Evolutionary conservation across 331 rosid genomes (phyloP).

Genomic region (Erythrophleum ivorense): DNA sequence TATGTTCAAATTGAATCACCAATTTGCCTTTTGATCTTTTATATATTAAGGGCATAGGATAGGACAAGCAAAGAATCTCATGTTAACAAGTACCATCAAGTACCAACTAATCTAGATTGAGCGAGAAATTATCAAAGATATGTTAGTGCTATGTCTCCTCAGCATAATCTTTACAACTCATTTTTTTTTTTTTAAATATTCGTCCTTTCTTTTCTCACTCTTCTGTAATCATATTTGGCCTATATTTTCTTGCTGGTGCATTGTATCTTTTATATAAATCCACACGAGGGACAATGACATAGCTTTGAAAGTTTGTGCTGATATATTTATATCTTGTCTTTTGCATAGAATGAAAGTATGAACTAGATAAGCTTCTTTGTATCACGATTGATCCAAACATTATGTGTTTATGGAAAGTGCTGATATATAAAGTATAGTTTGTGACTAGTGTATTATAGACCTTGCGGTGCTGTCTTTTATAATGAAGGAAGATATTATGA

Average conservation of each 20-base stretch:
- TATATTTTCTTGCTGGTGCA: constrained; percentile 18
- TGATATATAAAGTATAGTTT: constrained; percentile 13
- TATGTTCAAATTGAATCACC: constrained; percentile 28
- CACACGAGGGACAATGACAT: constrained; percentile 39
- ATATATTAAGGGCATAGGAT: constrained; percentile 32
- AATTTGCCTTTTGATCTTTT: constrained; percentile 8
- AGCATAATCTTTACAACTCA: constrained; percentile 44
- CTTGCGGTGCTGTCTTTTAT: constrained; percentile 34
- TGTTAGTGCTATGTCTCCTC: constrained; percentile 48
- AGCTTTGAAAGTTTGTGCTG: constrained; percentile 13
- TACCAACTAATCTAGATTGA: constrained; percentile 51
- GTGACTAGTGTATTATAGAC: constrained; percentile 32
- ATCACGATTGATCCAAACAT: constrained; percentile 6
- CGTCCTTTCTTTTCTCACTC: background rate
- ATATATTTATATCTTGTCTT: constrained; percentile 31
- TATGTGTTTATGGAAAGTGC: constrained; percentile 3
- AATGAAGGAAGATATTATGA: constrained; percentile 29
- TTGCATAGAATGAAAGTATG: constrained; percentile 35
- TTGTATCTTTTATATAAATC: constrained; percentile 31
- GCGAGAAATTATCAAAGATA: constrained; percentile 39
- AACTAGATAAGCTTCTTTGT: constrained; percentile 23
- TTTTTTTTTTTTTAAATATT: constrained; percentile 19
- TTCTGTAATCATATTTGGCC: constrained; percentile 32
- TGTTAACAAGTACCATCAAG: constrained; percentile 33
- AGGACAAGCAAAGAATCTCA: constrained; percentile 41